A percentile compares a stretch with the other conserved stretches of the same genome.
These are phyloP conservation scores for Candida pseudoglaebosa DNA, from an alignment of 805 yeast species.

Conservation along the genomic window DNA sequence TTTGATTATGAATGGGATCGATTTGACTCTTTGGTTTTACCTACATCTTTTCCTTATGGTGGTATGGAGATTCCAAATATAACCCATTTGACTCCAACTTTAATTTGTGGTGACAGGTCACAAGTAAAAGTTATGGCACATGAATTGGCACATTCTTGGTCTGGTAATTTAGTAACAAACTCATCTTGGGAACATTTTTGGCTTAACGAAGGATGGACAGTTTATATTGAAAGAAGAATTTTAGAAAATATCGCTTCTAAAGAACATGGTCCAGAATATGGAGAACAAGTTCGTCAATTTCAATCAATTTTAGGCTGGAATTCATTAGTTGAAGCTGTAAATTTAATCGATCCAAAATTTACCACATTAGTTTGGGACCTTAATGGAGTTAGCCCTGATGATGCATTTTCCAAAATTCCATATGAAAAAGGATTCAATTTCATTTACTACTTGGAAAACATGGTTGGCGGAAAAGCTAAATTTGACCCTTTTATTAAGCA, in stretches of 20 bases:
- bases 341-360: slow-evolving; percentile 17
- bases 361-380: slow-evolving; percentile 22
- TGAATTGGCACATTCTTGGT: slow-evolving; percentile 37
- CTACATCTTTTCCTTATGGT: slow-evolving; percentile 31
- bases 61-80: slow-evolving; percentile 38
- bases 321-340: slow-evolving; percentile 22
- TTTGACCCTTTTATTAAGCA: slow-evolving; percentile 27
- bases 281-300: slow-evolving; percentile 30
- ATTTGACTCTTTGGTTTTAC: slow-evolving; percentile 33
- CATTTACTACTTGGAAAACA: slow-evolving; percentile 22
- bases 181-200: slow-evolving; percentile 37
- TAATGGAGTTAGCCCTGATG: slow-evolving; percentile 23
- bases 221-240: slow-evolving; percentile 31
- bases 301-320: slow-evolving; percentile 30
- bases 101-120: slow-evolving; percentile 30
- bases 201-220: slow-evolving; percentile 38
- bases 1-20: slow-evolving; percentile 32
- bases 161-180: slow-evolving; percentile 35
- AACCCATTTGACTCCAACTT: slow-evolving; percentile 32
- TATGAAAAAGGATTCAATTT: slow-evolving; percentile 36
- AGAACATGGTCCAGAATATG: slow-evolving; percentile 18
- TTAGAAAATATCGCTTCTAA: slow-evolving; percentile 26
- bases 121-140: slow-evolving; percentile 34
- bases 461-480: slow-evolving; percentile 19
- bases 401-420: slow-evolving; percentile 30